Evolutionary conservation across 805 yeast genomes (phyloP), one percentile per base, ranked within the genome.

Genomic region (Barnettozyma vustinii): DNA sequence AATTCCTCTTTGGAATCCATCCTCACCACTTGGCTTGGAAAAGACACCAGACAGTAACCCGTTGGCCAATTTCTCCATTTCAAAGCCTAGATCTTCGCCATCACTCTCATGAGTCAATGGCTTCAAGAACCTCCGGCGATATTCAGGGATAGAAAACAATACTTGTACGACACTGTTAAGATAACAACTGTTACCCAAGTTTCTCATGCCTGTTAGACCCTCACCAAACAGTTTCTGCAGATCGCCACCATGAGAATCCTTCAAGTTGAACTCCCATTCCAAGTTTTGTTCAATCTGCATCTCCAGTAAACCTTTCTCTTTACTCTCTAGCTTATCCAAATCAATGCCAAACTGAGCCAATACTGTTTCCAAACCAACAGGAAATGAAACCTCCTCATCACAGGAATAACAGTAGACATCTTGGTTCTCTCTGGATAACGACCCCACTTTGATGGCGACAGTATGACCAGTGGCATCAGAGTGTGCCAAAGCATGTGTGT

Each of bases 141-240:
- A 59, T 68, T 71, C 49, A 45, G 60, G 21, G 59, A 65, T 7
- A 62, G 64, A 16, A 66, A 85, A 84, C 41, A 94, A 65, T 2
- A 81, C 72, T 64, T 94, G 99, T 2, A 89, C 52, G 0, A 82
- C 89, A 1, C 96, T 84, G 43, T 90, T 86, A 52, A 94, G 58
- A 62, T 94, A 94, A 67, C 99, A 94, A 0, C 96, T 84, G 60
- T 94, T 94, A 2, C 99, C 99, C 54, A 94, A 69, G 61, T 94
- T 94, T 57, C 85, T 81, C 62, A 94, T 68, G 0, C 99, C 99
- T 0, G 96, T 87, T 30, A 86, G 70, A 0, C 81, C 87, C 7
- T 81, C 71, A 0, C 98, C 99, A 62, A 75, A 81, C 1, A 92
- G 70, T 2, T 88, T 87, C 12, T 64, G 59, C 46, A 86, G 69